phyloP scores from a whole-genome alignment of 768 basidiomycete species.

The Cystofilobasidium bisporidii region DNA sequence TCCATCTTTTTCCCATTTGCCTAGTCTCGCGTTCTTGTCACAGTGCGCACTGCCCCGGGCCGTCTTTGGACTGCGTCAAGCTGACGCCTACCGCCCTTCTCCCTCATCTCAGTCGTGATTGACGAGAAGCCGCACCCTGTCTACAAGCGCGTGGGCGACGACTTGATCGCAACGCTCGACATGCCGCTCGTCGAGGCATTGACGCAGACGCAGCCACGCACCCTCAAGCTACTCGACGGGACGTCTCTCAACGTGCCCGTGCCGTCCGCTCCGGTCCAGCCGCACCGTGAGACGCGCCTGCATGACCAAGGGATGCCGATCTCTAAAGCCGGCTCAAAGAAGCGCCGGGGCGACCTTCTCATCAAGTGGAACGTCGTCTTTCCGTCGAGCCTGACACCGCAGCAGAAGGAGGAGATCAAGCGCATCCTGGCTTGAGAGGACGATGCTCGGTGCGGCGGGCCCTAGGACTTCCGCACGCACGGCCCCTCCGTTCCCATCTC shows the following conservation, averaged over 20 bases:
- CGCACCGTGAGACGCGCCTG: slow-evolving; percentile 58
- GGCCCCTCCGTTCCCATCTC: too few relatives aligned
- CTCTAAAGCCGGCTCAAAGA: slow-evolving; percentile 60
- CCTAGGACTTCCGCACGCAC: too few relatives aligned
- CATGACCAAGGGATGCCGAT: slow-evolving; percentile 74
- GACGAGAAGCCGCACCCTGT: slow-evolving; percentile 80
- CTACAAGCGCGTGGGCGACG: slow-evolving; percentile 72
- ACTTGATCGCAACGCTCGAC: slow-evolving; percentile 54
- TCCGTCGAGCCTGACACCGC: slow-evolving; percentile 61
- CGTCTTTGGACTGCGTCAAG: not conserved
- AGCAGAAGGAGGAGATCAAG: slow-evolving; percentile 70
- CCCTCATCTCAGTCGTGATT: slow-evolving; percentile 52
- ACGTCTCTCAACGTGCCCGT: slow-evolving; percentile 59
- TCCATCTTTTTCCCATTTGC: not conserved
- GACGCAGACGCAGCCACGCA: slow-evolving; percentile 41
- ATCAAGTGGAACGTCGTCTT: slow-evolving; percentile 72
- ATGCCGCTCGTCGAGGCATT: slow-evolving; percentile 78
- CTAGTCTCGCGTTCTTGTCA: not conserved
- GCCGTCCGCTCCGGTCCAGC: slow-evolving; percentile 46
- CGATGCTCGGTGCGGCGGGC: too few relatives aligned
- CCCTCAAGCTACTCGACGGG: slow-evolving; percentile 68
- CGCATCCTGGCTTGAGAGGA: slow-evolving; percentile 48
- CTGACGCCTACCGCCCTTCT: too few relatives aligned
- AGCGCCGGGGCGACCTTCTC: slow-evolving; percentile 72
- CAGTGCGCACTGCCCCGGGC: too few relatives aligned